A percentile compares a stretch with the other conserved stretches of the same genome.
Conservation (phyloP, 2,329 filamentous ascomycete species). For the Emergomyces orientalis region DNA sequence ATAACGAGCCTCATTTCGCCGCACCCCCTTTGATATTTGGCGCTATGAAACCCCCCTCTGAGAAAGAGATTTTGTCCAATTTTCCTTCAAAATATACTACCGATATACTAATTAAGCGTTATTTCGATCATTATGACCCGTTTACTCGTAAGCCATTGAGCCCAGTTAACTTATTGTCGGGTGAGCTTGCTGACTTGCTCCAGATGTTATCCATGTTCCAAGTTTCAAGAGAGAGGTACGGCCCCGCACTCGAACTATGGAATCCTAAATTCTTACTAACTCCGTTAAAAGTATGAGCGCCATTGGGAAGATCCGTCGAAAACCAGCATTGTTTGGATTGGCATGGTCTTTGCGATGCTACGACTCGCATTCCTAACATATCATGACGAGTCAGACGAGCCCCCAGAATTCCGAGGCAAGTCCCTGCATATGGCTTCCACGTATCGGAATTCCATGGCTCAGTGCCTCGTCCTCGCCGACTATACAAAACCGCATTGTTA, state of each 20-base stretch:
- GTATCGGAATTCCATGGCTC: slow-evolving; percentile 49
- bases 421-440: slow-evolving; percentile 39
- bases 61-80: slow-evolving; percentile 66
- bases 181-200: slow-evolving; percentile 23
- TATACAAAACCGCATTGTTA: slow-evolving; percentile 53
- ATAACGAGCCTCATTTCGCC: slow-evolving; percentile 43
- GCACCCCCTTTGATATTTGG: slow-evolving; percentile 74
- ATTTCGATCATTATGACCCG: slow-evolving; percentile 73
- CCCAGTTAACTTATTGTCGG: slow-evolving; percentile 5
- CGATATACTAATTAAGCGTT: slow-evolving; percentile 76
- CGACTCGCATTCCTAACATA: slow-evolving; percentile 56
- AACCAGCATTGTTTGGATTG: slow-evolving; percentile 52
- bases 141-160: slow-evolving; percentile 44
- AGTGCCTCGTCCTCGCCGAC: slow-evolving; percentile 54
- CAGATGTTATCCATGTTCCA: slow-evolving; percentile 67
- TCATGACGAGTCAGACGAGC: slow-evolving; percentile 52
- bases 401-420: slow-evolving; percentile 52
- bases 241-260: neutral
- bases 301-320: slow-evolving; percentile 53
- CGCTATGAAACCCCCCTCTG: slow-evolving; percentile 57
- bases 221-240: slow-evolving; percentile 68
- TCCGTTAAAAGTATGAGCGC: slow-evolving; percentile 44
- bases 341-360: slow-evolving; percentile 56
- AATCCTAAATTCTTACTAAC: slow-evolving; percentile 3
- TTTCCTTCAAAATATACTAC: slow-evolving; percentile 74